Base-by-base conservation (phyloP, 352 stramenopile genomes). In the Phytophthora meadii region DNA sequence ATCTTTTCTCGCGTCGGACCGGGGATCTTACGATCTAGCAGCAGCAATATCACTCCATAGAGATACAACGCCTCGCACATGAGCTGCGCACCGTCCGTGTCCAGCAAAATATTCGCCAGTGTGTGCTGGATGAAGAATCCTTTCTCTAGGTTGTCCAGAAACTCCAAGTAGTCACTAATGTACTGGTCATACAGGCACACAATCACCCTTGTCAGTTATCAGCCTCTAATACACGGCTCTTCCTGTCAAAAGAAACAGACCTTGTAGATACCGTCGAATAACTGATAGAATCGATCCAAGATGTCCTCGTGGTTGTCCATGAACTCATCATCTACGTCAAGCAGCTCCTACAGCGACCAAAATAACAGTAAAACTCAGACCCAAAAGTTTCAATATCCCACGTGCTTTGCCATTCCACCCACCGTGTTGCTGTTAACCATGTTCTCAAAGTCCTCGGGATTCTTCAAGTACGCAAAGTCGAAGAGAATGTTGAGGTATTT, bases 111-210 rank as follows among this genome's bases (percentile, higher is more conserved):
- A 55, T 93, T 96, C 40, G 98, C 94, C 34, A 98, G 75, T 17
- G 94, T 98, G 73, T 98, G 93, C 61, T 98, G 93, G 67, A 99
- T 98, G 69, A 98, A 99, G 64, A 96, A 98, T 0, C 96, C 96
- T 44, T 90, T 90, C 59, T 94, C 87, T 39, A 99, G 74, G 69
- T 98, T 90, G 57, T 95, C 81, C 32, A 97, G 71, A 68, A 98
- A 98, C 68, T 93, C 77, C 65, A 96, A 79, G 60, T 98, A 94
- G 68, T 98, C 92, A 59, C 78, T 86, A 37, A 98, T 81, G 70
- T 98, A 99, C 82, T 96, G 49, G 25, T 15, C 30, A 50, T 15
- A 34, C 30, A 50, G 9, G 30, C 30, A 36, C 19, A 22, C 19
- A 22, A 22, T 22, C 19, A 22, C 22, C 14, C 34, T 27, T 25